These are phyloP conservation scores for Pleurotus tuoliensis DNA, from an alignment of 768 basidiomycete species.

Conservation along the genomic window DNA sequence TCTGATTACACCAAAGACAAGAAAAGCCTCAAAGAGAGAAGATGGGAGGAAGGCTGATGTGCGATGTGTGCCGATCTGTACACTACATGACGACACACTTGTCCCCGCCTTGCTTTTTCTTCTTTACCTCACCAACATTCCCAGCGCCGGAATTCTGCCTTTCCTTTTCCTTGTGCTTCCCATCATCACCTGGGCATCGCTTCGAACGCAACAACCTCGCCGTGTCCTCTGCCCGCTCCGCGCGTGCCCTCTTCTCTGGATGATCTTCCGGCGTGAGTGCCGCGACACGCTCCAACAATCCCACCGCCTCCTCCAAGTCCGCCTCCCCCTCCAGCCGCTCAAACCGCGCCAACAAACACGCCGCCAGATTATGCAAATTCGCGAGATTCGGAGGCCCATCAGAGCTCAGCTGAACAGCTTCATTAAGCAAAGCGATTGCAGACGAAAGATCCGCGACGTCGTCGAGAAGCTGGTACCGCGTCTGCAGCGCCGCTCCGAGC, in stretches of 20 bases:
- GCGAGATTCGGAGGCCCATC: background rate
- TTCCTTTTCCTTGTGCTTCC: no score
- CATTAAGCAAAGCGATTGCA: background rate
- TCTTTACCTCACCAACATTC: no score
- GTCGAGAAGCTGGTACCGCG: conserved; percentile 1
- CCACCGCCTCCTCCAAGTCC: conserved; percentile 6
- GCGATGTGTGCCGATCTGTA: no score
- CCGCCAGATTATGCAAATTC: conserved; percentile 6
- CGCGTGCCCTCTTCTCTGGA: conserved; percentile 1
- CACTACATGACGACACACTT: no score
- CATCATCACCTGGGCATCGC: no score
- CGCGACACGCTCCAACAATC: background rate
- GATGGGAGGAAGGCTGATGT: no score
- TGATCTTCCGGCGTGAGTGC: conserved; percentile 2
- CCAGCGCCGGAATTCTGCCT: no score
- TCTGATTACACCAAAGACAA: no score
- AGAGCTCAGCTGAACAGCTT: background rate
- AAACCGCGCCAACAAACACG: conserved; percentile 1
- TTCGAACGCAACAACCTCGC: no score
- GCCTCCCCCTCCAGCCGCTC: background rate
- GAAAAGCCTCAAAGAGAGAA: no score
- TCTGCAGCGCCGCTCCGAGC: background rate
- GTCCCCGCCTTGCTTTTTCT: no score
- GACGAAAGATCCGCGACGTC: conserved; percentile 1
- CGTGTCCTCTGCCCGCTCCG: no score